Conservation (phyloP, 2,329 filamentous ascomycete species). For the Fusarium nodosum region DNA sequence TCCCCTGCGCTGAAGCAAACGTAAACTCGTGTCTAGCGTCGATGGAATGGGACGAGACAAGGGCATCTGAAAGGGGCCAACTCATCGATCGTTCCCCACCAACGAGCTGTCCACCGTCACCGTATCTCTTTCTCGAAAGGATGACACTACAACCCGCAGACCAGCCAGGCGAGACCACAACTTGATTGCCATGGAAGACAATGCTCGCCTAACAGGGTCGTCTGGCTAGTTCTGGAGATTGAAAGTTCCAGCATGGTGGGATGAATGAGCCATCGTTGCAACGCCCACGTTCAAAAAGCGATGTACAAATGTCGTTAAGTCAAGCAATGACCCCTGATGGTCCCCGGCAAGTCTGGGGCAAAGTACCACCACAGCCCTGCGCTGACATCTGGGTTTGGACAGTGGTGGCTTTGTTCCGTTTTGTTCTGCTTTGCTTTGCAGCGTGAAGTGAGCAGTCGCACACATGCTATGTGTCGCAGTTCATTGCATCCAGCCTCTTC, state of each 20-base stretch:
- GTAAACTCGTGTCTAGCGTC: conserved; percentile 47
- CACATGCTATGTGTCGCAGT: conserved; percentile 29
- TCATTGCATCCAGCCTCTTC: conserved; percentile 40
- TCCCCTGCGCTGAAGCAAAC: conserved; percentile 44
- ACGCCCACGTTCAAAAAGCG: conserved; percentile 31
- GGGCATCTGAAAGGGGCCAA: conserved; percentile 49
- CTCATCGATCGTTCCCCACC: conserved; percentile 51
- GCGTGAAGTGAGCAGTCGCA: conserved; percentile 41
- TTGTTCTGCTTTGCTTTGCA: conserved; percentile 24
- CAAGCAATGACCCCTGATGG: conserved; percentile 41
- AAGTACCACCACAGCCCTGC: conserved; percentile 47
- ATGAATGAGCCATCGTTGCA: conserved; percentile 35
- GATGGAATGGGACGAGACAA: conserved; percentile 49
- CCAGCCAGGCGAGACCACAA: conserved; percentile 24
- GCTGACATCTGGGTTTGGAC: conserved; percentile 40
- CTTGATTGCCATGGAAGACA: conserved; percentile 24
- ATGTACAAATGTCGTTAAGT: conserved; percentile 42
- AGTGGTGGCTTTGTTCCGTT: conserved; percentile 39
- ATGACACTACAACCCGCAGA: conserved; percentile 47
- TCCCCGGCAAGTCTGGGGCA: conserved; percentile 46
- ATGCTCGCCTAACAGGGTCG: conserved; percentile 35
- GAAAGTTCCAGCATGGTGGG: conserved; percentile 33
- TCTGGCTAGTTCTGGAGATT: conserved; percentile 35
- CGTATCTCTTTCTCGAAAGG: conserved; percentile 47
- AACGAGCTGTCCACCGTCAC: conserved; percentile 48